phyloP scores from a whole-genome alignment of 208 protist genomes.

The Trypanosoma lewisi region DNA sequence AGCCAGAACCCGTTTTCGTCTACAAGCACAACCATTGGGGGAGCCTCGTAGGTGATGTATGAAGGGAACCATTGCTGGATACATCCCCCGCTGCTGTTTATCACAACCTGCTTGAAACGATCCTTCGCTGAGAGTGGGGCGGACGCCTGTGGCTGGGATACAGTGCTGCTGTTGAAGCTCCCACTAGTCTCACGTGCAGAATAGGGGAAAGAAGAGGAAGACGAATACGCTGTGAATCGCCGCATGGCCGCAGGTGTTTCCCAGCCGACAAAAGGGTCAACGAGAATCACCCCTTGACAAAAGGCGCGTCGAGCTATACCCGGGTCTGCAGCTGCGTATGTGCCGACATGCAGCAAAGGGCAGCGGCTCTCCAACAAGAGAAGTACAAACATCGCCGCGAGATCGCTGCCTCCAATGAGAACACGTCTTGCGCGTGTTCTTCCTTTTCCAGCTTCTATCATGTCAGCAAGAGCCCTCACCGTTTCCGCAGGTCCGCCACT shows the following conservation, averaged over 20 bases:
- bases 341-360: constrained; percentile 3
- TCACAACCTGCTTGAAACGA: constrained; percentile 16
- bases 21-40: constrained; percentile 15
- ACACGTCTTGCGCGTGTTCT: constrained; percentile 2
- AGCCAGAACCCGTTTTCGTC: constrained; percentile 15
- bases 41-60: constrained; percentile 8
- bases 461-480: neutral
- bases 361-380: constrained; percentile 1
- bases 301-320: constrained; percentile 4
- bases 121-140: constrained; percentile 5
- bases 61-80: constrained; percentile 17
- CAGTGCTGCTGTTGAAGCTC: neutral
- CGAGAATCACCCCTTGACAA: constrained; percentile 23
- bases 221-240: neutral
- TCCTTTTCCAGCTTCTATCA: neutral
- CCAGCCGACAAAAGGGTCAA: constrained; percentile 24
- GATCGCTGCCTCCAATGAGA: constrained; percentile 15
- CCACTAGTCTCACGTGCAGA: neutral
- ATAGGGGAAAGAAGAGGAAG: too few species aligned
- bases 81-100: constrained; percentile 12
- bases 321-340: constrained; percentile 11
- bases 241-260: neutral
- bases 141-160: neutral
- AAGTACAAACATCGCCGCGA: constrained; percentile 19
- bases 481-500: neutral